Evolutionary conservation across 768 basidiomycete species (phyloP), one percentile per base, ranked within the genome.

Genomic region (Russula ochroleuca): DNA sequence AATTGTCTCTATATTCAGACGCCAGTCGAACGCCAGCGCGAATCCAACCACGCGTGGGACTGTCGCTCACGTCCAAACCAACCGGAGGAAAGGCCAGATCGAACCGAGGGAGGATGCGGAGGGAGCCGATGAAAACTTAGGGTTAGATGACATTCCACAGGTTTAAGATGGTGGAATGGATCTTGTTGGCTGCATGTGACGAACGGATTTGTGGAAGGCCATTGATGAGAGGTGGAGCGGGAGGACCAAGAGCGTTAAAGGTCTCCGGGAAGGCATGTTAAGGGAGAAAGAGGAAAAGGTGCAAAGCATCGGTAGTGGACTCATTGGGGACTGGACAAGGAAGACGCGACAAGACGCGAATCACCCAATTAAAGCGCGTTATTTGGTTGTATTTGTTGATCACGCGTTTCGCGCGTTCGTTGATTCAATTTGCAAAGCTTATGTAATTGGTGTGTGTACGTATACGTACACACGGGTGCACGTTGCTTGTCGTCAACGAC

Each of bases 141-240:
- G 48, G 48, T 49, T 49, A 49, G 48, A 67, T 67, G 57, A 43
- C 65, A 67, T 56, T 51, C 65, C 65, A 64, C 63, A 3, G 56
- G 50, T 37, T 52, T 63, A 52, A 35, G 28, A 31, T 5, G 28
- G 59, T 65, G 63, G 63, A 60, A 67, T 60, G 58, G 48, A 52
- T 59, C 52, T 49, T 55, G 62, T 66, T 64, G 65, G 63, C 65
- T 65, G 45, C 40, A 51, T 19, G 53, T 54, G 58, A 41, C 15
- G 40, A 55, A 58, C 47, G 63, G n/a, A 49, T 37, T 64, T 3
- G 41, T 43, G 65, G 65, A 59, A 56, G 53, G 35, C 0, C 14
- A 48, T 59, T 41, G 28, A 59, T 35, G 49, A 41, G 11, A 10
- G 33, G 52, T 10, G 35, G 53, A 43, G 38, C 17, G 62, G 65